A percentile compares a stretch with the other conserved stretches of the same genome.
Conservation (phyloP, 257 asterid genomes). For the Nicotiana obtusifolia region DNA sequence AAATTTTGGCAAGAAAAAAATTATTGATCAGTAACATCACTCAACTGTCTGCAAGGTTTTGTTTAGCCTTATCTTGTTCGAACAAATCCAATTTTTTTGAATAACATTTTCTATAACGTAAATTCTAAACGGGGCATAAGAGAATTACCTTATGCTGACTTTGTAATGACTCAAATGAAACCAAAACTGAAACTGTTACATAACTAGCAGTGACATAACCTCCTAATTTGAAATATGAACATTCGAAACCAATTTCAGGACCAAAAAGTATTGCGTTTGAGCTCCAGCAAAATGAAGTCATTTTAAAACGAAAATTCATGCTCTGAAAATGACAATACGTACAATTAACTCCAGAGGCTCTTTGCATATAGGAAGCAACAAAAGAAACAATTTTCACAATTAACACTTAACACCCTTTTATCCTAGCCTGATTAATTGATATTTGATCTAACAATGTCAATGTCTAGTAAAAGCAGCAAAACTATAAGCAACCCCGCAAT, state of each 20-base stretch:
- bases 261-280: background rate
- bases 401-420: background rate
- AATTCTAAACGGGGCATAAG: background rate
- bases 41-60: background rate
- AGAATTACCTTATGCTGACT: background rate
- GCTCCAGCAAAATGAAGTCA: background rate
- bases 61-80: background rate
- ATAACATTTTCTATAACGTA: background rate
- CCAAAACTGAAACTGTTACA: background rate
- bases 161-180: background rate
- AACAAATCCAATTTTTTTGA: background rate
- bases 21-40: background rate
- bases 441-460: background rate
- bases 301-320: background rate
- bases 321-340: background rate
- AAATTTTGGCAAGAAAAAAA: background rate
- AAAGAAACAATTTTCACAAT: background rate
- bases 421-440: background rate
- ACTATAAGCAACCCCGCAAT: background rate
- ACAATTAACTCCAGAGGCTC: background rate
- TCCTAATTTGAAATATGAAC: background rate
- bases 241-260: background rate
- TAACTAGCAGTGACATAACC: background rate
- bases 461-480: background rate
- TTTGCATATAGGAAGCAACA: background rate